Evolutionary conservation across 345 rosid genomes (phyloP), one percentile per base, ranked within the genome.

Genomic region (Eucalyptus regnans): DNA sequence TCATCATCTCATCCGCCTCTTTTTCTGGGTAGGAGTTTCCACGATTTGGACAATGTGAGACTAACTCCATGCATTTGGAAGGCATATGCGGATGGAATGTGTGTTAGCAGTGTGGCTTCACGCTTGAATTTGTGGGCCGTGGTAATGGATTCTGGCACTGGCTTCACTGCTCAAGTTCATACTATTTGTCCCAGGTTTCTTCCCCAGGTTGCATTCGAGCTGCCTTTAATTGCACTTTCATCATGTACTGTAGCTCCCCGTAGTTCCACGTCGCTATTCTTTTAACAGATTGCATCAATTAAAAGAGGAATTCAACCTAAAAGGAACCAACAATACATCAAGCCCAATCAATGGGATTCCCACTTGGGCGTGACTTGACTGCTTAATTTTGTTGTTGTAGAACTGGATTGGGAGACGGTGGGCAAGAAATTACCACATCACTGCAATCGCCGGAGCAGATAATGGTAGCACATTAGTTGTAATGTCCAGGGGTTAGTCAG

Each of bases 401-500:
- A 97, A 96, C 89, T 97, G 99, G 98, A 96, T 96, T 88, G 92
- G 95, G 97, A 97, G 96, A 87, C 97, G 94, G 62, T 96, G 98
- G 99, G 96, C 92, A 87, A 97, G 95, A 89, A 96, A 96, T 91
- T 96, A 92, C 90, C 95, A 95, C 90, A 95, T 97, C 90, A 97
- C 96, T 92, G 96, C 98, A 89, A 93, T 95, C 52, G 99, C 98
- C 23, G 98, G 99, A 90, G 95, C 97, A 54, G 93, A 90, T 89
- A 96, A 94, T 90, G 98, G 98, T 51, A 95, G 97, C 91, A 95
- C 97, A n/a, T 91, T 97, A 29, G 98, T 96, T 88, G 97, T 97
- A 88, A 96, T 97, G 98, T 97, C 98, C 14, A 96, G 96, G 90
- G 97, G 98, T 97, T 86, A 68, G 80, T 68, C 23, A 8, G 80